Percentiles rank a stretch among this genome's conserved stretches.
Conservation (phyloP, 208 protist genomes). For the Trypanosoma scelopori region DNA sequence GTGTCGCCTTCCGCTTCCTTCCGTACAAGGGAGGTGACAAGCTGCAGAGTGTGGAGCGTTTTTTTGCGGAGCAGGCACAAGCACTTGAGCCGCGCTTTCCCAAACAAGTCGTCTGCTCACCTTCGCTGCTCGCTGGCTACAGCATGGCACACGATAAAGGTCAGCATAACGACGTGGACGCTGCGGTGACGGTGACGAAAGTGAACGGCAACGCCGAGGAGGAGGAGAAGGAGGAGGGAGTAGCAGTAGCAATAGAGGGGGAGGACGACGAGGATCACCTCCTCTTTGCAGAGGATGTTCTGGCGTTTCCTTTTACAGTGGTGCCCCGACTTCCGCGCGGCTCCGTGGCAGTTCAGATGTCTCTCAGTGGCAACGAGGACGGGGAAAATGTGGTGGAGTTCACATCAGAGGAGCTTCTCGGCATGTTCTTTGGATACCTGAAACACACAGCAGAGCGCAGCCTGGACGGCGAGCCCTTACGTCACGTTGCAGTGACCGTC, state of each 20-base stretch:
- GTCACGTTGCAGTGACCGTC: conserved; percentile 73
- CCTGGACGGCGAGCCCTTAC: conserved; percentile 38
- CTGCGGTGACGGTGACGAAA: no score
- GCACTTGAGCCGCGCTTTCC: conserved; percentile 82
- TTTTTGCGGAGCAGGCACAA: conserved; percentile 82
- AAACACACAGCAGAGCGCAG: conserved; percentile 54
- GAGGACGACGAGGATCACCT: not conserved
- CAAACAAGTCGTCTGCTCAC: conserved; percentile 56
- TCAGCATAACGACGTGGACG: not conserved
- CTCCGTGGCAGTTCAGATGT: conserved; percentile 20
- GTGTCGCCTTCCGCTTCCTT: conserved; percentile 84
- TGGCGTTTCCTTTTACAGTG: conserved; percentile 13
- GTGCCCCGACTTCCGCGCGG: conserved; percentile 21
- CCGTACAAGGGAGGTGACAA: conserved; percentile 7
- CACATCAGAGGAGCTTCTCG: conserved; percentile 79
- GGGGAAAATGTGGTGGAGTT: conserved; percentile 30
- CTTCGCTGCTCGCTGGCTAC: conserved; percentile 49
- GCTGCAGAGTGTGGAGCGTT: conserved; percentile 60
- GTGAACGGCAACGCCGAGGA: no score
- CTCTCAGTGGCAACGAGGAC: conserved; percentile 9
- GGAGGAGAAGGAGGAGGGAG: not conserved
- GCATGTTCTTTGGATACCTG: conserved; percentile 83
- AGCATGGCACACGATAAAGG: not conserved
- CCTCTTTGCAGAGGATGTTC: not conserved
- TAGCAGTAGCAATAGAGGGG: not conserved